Evolutionary conservation across 345 rosid genomes (phyloP).

Genomic region (thale cress (Arabidopsis thaliana)): TAIR10.1 NC_003075.7:13455501-13456000

Average conservation of each 20-base stretch:
- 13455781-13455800: slow-evolving; percentile 67
- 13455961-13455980: slow-evolving; percentile 56
- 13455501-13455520: slow-evolving; percentile 68
- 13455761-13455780: slow-evolving; percentile 62
- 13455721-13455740: slow-evolving; percentile 68
- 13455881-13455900: slow-evolving; percentile 80
- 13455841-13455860: slow-evolving; percentile 70
- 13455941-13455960: slow-evolving; percentile 76
- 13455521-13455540: slow-evolving; percentile 69
- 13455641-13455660: slow-evolving; percentile 59
- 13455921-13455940: slow-evolving; percentile 62
- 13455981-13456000: slow-evolving; percentile 82
- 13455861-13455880: slow-evolving; percentile 58
- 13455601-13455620: slow-evolving; percentile 65
- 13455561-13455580: slow-evolving; percentile 79
- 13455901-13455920: slow-evolving; percentile 64
- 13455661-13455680: slow-evolving; percentile 58
- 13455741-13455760: slow-evolving; percentile 59
- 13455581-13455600: slow-evolving; percentile 68
- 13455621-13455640: slow-evolving; percentile 61
- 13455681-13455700: slow-evolving; percentile 79
- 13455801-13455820: slow-evolving; percentile 71
- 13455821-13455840: slow-evolving; percentile 64
- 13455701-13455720: slow-evolving; percentile 67
- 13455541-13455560: slow-evolving; percentile 66